phyloP scores from a whole-genome alignment of 805 yeast genomes.

The Ogataea polymorpha region DNA sequence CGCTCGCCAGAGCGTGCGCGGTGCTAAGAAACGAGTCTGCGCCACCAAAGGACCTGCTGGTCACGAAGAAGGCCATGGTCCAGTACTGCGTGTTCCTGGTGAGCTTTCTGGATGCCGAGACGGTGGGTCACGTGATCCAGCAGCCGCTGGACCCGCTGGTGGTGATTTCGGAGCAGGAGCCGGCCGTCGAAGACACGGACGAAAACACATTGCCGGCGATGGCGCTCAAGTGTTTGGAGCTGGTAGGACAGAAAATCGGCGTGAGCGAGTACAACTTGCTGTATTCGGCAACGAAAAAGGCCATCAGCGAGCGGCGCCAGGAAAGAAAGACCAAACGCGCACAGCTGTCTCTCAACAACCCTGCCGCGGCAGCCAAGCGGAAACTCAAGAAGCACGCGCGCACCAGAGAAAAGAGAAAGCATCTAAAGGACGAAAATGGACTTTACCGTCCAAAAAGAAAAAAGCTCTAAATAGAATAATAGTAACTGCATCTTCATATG shows the following conservation, averaged over 20 bases:
- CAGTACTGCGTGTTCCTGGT: conserved; percentile 64
- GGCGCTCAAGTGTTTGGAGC: conserved; percentile 62
- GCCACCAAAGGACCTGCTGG: conserved; percentile 46
- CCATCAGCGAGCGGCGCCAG: conserved; percentile 58
- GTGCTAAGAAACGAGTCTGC: conserved; percentile 64
- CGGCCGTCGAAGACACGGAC: conserved; percentile 36
- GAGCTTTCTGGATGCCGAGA: conserved; percentile 45
- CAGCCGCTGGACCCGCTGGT: conserved; percentile 30
- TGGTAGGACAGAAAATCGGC: conserved; percentile 69
- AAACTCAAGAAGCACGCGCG: conserved; percentile 74
- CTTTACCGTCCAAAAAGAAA: conserved; percentile 64
- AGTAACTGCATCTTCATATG: too few species aligned
- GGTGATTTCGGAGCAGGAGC: conserved; percentile 34
- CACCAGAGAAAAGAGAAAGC: conserved; percentile 73
- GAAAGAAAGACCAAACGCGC: conserved; percentile 78
- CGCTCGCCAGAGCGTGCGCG: conserved; percentile 57
- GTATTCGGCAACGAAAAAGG: conserved; percentile 61
- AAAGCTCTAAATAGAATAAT: conserved; percentile 14
- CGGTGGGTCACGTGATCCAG: conserved; percentile 41
- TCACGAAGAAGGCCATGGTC: conserved; percentile 65
- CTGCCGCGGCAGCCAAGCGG: conserved; percentile 77
- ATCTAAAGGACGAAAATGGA: conserved; percentile 73
- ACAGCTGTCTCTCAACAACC: conserved; percentile 70
- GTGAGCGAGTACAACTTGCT: conserved; percentile 61
- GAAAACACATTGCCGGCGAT: conserved; percentile 26